Percentiles rank a stretch among this genome's conserved stretches.
Conservation (phyloP, 78 protist species). For the Diacronema lutheri region DNA sequence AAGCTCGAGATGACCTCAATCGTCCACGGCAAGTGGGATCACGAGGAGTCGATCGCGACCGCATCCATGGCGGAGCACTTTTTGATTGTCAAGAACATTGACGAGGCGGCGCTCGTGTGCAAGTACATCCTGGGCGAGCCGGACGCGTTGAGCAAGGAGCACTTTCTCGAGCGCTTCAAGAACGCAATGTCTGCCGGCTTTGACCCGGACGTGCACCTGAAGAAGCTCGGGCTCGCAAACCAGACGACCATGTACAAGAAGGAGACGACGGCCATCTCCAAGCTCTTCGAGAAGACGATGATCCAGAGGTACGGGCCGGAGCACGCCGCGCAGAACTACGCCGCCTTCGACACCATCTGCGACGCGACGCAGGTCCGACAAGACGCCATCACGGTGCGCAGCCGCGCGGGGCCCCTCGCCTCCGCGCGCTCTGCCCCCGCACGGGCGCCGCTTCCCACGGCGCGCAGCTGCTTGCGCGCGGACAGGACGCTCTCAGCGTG, state of each 20-base stretch:
- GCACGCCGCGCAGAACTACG: slow-evolving; percentile 13
- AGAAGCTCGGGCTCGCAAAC: slow-evolving; percentile 39
- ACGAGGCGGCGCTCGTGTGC: slow-evolving; percentile 40
- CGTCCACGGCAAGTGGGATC: slow-evolving; percentile 47
- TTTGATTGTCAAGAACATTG: slow-evolving; percentile 40
- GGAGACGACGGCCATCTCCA: slow-evolving; percentile 53
- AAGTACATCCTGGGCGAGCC: slow-evolving; percentile 36
- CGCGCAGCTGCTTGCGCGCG: not conserved
- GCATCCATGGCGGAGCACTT: slow-evolving; percentile 33
- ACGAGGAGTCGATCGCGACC: slow-evolving; percentile 42
- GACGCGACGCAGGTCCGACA: slow-evolving; percentile 49
- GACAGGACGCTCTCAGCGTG: not conserved
- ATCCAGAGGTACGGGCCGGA: slow-evolving; percentile 39
- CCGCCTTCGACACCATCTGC: slow-evolving; percentile 54
- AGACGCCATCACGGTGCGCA: not conserved
- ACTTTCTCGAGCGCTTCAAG: slow-evolving; percentile 36
- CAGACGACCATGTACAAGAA: slow-evolving; percentile 60
- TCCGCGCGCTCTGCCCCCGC: no score
- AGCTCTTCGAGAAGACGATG: slow-evolving; percentile 48
- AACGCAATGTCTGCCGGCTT: slow-evolving; percentile 37
- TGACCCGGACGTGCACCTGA: slow-evolving; percentile 42
- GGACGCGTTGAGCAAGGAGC: not conserved
- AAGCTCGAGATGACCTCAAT: slow-evolving; percentile 17
- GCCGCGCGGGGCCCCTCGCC: no score
- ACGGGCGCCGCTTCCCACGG: not conserved